phyloP scores from a whole-genome alignment of 1,284 basidiomycete genomes.

The Xerocomus cyaneibrunnescens region DNA sequence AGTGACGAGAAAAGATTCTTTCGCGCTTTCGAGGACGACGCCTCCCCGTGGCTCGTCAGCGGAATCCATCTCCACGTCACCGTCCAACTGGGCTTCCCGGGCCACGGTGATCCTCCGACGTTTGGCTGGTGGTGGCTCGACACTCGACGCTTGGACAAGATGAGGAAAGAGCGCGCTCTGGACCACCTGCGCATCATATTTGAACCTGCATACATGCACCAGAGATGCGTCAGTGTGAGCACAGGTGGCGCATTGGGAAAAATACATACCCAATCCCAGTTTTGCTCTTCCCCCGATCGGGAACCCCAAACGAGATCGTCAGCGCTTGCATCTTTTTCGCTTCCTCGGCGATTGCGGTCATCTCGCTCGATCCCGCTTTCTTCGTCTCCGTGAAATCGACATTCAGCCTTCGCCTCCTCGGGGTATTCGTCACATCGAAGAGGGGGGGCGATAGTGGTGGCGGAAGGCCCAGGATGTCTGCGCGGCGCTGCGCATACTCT shows the following conservation, averaged over 20 bases:
- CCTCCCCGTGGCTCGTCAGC: constrained; percentile 16
- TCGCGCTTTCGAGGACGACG: constrained; percentile 25
- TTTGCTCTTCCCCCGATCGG: constrained; percentile 40
- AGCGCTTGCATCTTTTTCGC: constrained; percentile 41
- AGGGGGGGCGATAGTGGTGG: constrained; percentile 30
- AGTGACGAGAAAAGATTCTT: constrained; percentile 25
- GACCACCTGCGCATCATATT: constrained; percentile 53
- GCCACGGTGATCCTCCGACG: constrained; percentile 23
- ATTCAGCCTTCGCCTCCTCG: constrained; percentile 24
- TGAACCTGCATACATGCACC: constrained; percentile 44
- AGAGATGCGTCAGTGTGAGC: background rate
- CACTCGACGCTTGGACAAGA: constrained; percentile 8
- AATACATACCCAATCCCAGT: constrained; percentile 45
- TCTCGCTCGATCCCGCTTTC: constrained; percentile 22
- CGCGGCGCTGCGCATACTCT: constrained; percentile 63
- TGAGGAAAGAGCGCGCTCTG: constrained; percentile 47
- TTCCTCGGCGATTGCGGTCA: constrained; percentile 30
- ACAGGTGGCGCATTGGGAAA: background rate
- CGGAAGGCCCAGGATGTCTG: constrained; percentile 47
- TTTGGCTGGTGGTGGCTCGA: constrained; percentile 20
- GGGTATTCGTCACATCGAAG: constrained; percentile 35
- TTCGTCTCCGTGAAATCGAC: constrained; percentile 28
- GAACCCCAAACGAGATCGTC: constrained; percentile 47
- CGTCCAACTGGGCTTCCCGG: constrained; percentile 11
- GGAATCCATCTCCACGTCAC: constrained; percentile 9